Percentiles rank a stretch among this genome's conserved stretches.
Evolutionary conservation across 163 green algal genomes (phyloP).

Genomic region (Scenedesmus sp.): DNA sequence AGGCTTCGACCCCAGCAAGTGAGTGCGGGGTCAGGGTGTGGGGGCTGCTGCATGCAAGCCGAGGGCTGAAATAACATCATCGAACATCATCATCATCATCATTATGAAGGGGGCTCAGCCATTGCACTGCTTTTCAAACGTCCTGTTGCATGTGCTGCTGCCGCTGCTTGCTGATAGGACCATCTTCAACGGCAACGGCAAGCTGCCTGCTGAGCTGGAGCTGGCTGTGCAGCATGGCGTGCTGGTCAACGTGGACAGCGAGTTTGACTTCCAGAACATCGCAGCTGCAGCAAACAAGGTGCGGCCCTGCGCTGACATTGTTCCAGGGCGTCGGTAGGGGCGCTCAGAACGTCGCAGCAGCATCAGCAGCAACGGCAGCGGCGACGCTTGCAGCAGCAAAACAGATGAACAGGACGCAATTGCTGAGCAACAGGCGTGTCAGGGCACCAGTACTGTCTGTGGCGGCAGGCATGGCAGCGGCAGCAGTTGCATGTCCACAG

Average conservation of each 20-base stretch:
- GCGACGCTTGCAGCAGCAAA: no score
- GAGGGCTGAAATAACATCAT: no score
- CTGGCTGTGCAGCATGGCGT: constrained; percentile 89
- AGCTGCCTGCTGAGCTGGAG: constrained; percentile 95
- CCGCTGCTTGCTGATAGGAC: constrained; percentile 74
- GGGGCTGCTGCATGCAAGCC: no score
- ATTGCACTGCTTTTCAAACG: neutral
- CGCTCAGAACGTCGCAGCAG: neutral
- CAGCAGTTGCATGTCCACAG: no score
- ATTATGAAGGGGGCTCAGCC: no score
- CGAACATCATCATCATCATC: no score
- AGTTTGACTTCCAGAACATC: constrained; percentile 96
- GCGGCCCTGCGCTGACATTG: neutral
- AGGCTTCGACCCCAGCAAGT: constrained; percentile 93
- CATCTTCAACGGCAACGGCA: constrained; percentile 98
- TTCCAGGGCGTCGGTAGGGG: neutral
- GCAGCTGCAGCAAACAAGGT: constrained; percentile 69
- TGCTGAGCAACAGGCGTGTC: neutral
- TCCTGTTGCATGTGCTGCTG: constrained; percentile 31
- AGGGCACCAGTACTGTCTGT: neutral
- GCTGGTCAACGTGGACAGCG: constrained; percentile 97
- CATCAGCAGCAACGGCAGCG: constrained; percentile 1
- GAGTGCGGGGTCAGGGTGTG: neutral
- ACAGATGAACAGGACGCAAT: no score
- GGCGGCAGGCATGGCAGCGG: neutral